Percentiles rank a stretch among this genome's conserved stretches.
These are phyloP conservation scores for Xylaria curta DNA, from an alignment of 495 filamentous ascomycete genomes.

Conservation along the genomic window DNA sequence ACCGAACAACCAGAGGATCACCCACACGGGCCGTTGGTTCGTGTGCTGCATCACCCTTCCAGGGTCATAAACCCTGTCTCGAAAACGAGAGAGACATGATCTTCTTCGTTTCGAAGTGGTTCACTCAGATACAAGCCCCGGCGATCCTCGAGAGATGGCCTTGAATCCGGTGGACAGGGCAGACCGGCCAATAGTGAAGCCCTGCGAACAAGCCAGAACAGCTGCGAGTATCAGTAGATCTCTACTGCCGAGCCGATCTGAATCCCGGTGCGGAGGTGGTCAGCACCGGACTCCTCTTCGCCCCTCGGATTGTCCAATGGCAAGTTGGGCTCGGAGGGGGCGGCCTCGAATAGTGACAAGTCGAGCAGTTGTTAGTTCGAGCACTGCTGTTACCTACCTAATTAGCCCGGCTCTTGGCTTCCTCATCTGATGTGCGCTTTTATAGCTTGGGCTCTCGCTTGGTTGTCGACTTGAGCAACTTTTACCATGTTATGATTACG, in stretches of 20 bases:
- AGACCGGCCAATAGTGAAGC: constrained; percentile 25
- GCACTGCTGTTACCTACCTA: not conserved
- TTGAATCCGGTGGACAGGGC: not conserved
- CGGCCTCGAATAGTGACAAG: not conserved
- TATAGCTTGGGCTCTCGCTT: not conserved
- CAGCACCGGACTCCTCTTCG: constrained; percentile 26
- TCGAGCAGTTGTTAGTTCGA: constrained; percentile 1
- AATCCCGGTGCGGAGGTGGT: constrained; percentile 25
- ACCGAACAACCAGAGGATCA: constrained; percentile 17
- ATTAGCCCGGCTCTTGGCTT: constrained; percentile 6
- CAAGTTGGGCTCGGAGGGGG: not conserved
- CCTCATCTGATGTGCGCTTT: not conserved
- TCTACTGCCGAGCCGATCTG: constrained; percentile 28
- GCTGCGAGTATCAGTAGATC: not conserved
- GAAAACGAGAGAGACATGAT: not conserved
- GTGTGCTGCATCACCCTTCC: not conserved
- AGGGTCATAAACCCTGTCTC: constrained; percentile 16
- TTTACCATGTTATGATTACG: too few species aligned
- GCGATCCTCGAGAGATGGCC: not conserved
- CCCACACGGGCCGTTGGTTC: constrained; percentile 14
- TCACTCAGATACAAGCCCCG: not conserved
- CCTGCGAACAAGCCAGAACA: not conserved
- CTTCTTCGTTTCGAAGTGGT: not conserved
- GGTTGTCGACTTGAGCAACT: not conserved
- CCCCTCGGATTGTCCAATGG: constrained; percentile 14